Conservation (phyloP, 2,329 filamentous ascomycete species). For the Fusarium musae region DNA sequence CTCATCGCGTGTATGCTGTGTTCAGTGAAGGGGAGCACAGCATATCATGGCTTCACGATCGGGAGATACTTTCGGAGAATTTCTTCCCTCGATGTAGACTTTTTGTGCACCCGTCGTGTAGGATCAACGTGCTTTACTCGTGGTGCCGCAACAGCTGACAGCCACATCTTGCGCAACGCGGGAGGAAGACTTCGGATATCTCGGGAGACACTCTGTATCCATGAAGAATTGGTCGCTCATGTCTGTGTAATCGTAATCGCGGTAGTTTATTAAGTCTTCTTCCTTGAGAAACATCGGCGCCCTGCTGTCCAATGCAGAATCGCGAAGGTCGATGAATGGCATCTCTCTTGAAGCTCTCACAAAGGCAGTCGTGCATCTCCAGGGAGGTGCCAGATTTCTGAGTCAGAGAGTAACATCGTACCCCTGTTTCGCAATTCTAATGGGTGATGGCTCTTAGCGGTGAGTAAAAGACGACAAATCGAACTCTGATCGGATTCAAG, state of each 20-base stretch:
- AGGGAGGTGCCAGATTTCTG: background rate
- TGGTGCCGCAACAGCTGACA: background rate
- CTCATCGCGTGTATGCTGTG: background rate
- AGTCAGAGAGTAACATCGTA: background rate
- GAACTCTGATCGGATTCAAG: background rate
- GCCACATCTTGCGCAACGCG: background rate
- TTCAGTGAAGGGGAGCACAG: background rate
- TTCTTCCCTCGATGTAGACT: background rate
- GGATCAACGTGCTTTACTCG: background rate
- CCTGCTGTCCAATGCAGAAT: background rate
- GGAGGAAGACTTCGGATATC: background rate
- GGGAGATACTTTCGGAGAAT: background rate
- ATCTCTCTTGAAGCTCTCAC: background rate
- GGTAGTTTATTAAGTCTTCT: background rate
- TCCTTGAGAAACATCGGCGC: background rate
- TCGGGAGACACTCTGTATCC: background rate
- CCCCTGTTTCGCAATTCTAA: background rate
- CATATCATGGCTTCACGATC: background rate
- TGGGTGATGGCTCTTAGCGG: background rate
- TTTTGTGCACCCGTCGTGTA: background rate
- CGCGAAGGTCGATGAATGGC: background rate
- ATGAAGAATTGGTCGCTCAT: background rate
- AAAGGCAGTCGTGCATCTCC: background rate
- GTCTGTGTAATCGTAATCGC: background rate
- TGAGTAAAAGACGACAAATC: background rate